These are phyloP conservation scores for Pleurotus sapidus DNA, from an alignment of 768 basidiomycete genomes.

Conservation along the genomic window DNA sequence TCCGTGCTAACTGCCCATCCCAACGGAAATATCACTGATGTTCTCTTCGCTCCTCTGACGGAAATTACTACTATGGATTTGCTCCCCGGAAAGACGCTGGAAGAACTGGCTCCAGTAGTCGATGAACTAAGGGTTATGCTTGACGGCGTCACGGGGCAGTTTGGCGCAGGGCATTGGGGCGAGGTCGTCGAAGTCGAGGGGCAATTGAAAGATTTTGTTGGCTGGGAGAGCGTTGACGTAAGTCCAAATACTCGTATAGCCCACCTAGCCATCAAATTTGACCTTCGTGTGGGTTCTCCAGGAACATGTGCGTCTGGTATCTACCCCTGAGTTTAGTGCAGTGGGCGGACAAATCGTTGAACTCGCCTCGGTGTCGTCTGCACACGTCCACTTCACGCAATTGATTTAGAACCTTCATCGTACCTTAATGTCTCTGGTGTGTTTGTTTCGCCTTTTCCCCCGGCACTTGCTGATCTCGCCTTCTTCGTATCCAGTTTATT, in stretches of 20 bases:
- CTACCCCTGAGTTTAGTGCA: slow-evolving; percentile 1
- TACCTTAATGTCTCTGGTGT: too few relatives aligned
- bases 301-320: background rate
- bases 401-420: background rate
- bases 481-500: background rate
- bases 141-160: slow-evolving; percentile 3
- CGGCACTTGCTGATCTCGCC: background rate
- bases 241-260: background rate
- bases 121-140: background rate
- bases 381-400: background rate
- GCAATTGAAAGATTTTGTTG: background rate
- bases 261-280: background rate
- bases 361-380: background rate
- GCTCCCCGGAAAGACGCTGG: background rate
- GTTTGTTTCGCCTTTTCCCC: too few relatives aligned
- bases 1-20: background rate
- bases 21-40: background rate
- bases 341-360: background rate
- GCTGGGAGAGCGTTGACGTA: slow-evolving; percentile 2
- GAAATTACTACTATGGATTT: background rate
- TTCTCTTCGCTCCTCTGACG: slow-evolving; percentile 1
- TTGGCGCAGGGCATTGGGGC: slow-evolving; percentile 1
- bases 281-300: background rate
- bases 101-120: background rate
- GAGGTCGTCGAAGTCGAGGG: background rate